Evolutionary conservation across 495 filamentous ascomycete genomes (phyloP).

Genomic region (Aspergillus leporis): DNA sequence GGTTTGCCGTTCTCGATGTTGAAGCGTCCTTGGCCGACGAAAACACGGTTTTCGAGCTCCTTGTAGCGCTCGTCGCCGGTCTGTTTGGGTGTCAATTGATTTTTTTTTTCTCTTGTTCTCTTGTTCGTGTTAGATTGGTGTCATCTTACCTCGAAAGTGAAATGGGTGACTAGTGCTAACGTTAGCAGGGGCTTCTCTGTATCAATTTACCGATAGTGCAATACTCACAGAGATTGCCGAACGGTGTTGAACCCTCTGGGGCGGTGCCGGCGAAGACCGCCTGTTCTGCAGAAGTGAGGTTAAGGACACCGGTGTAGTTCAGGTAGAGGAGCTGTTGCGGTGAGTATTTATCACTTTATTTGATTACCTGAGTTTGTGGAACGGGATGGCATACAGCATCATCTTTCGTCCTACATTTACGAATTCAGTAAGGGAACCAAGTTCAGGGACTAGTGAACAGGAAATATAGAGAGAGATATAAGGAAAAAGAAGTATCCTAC

Average conservation of each 20-base stretch:
- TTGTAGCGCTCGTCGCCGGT: conserved; percentile 52
- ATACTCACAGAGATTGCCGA: conserved; percentile 59
- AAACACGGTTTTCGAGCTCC: conserved; percentile 52
- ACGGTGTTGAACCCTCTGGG: conserved; percentile 52
- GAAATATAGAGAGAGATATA: not conserved
- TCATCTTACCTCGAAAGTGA: conserved; percentile 48
- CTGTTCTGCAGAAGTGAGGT: conserved; percentile 33
- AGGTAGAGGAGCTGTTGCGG: conserved; percentile 39
- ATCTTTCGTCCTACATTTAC: conserved; percentile 25
- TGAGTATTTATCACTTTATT: not conserved
- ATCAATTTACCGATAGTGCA: not conserved
- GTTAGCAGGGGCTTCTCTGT: conserved; percentile 2
- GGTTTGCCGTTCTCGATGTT: conserved; percentile 54
- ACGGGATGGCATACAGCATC: conserved; percentile 24
- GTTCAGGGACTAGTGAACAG: no score
- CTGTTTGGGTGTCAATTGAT: conserved; percentile 16
- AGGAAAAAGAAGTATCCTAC: conserved; percentile 18
- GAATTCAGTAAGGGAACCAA: not conserved
- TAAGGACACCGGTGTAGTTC: conserved; percentile 52
- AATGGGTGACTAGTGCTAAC: conserved; percentile 43
- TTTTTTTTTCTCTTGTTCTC: no score
- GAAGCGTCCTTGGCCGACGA: conserved; percentile 56
- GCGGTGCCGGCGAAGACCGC: conserved; percentile 45
- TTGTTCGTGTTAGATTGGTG: not conserved
- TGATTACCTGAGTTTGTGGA: not conserved